These are phyloP conservation scores for Avena sativa DNA, from an alignment of 176 grass and related monocot species.

Conservation along the genomic window DNA sequence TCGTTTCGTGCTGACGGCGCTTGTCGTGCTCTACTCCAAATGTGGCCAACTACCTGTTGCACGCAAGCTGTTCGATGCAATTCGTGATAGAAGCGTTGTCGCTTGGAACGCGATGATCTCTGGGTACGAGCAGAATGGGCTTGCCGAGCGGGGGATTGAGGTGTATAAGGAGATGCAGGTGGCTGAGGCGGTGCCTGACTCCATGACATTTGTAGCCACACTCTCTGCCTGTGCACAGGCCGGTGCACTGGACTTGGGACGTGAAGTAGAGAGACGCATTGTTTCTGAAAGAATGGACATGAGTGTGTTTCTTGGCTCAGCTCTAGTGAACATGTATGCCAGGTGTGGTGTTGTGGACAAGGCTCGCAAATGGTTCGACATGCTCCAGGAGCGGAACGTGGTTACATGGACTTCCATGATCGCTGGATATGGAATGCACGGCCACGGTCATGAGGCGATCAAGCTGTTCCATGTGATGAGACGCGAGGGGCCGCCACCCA, in stretches of 20 bases:
- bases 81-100: conserved; percentile 58
- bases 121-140: conserved; percentile 75
- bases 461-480: conserved; percentile 66
- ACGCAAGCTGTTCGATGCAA: conserved; percentile 72
- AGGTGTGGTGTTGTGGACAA: conserved; percentile 71
- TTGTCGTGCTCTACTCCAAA: conserved; percentile 58
- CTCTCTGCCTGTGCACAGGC: conserved; percentile 76
- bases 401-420: conserved; percentile 84
- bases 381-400: conserved; percentile 55
- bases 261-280: conserved; percentile 61
- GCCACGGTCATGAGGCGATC: conserved; percentile 62
- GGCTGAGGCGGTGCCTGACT: conserved; percentile 58
- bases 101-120: conserved; percentile 91
- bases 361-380: conserved; percentile 66
- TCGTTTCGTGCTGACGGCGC: conserved; percentile 52
- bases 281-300: conserved; percentile 51
- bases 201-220: conserved; percentile 60
- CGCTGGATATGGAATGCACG: conserved; percentile 82
- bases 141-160: conserved; percentile 51
- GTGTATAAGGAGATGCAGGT: conserved; percentile 67
- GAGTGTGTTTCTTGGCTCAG: conserved; percentile 67
- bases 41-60: conserved; percentile 46
- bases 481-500: conserved; percentile 50
- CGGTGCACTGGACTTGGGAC: conserved; percentile 67
- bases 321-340: conserved; percentile 84